Evolutionary conservation across 495 filamentous ascomycete species (phyloP).

Genomic region (Aspergillus leporis): DNA sequence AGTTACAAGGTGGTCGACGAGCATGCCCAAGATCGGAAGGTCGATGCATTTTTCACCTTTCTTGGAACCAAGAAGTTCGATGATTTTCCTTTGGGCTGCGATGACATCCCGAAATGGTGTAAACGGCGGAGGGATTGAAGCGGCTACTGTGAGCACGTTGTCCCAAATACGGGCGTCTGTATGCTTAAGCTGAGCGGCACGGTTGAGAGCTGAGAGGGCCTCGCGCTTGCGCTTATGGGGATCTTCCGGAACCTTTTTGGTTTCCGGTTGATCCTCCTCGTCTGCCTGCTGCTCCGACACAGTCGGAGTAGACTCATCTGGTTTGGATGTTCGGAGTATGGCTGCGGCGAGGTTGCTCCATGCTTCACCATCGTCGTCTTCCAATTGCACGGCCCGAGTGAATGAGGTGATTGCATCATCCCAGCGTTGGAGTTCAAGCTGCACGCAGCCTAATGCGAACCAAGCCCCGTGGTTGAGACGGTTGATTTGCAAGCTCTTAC

Average conservation of each 20-base stretch:
- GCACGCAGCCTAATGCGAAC: conserved; percentile 88
- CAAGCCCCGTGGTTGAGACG: conserved; percentile 78
- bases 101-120: conserved; percentile 74
- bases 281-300: conserved; percentile 27
- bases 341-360: conserved; percentile 95
- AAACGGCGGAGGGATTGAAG: conserved; percentile 68
- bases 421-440: conserved; percentile 74
- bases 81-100: conserved; percentile 66
- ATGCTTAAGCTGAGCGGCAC: conserved; percentile 76
- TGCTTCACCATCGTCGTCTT: conserved; percentile 85
- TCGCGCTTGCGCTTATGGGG: conserved; percentile 65
- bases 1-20: conserved; percentile 69
- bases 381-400: conserved; percentile 72
- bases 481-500: conserved; percentile 72
- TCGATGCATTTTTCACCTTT: conserved; percentile 80
- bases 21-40: conserved; percentile 62
- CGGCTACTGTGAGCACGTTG: conserved; percentile 84
- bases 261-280: conserved; percentile 38
- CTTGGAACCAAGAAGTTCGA: conserved; percentile 68
- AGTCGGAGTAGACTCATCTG: conserved; percentile 33
- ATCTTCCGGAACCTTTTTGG: conserved; percentile 26
- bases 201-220: conserved; percentile 80
- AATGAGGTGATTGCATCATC: conserved; percentile 85
- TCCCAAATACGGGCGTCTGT: conserved; percentile 92
- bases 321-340: conserved; percentile 54